Evolutionary conservation across 345 rosid species (phyloP).

Genomic region (Cardiospermum halicacabum): DNA sequence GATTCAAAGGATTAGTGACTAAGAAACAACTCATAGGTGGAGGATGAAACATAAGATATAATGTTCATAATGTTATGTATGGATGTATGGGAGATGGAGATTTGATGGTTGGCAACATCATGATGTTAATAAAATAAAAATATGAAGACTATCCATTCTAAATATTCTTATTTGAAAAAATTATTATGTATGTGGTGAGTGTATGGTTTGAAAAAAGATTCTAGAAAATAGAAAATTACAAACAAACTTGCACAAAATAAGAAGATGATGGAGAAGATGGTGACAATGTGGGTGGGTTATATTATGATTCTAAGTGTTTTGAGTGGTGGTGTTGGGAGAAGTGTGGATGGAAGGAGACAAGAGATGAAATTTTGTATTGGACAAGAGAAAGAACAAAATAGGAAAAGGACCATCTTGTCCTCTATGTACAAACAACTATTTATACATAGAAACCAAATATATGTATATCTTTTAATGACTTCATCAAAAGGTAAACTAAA

Average conservation of each 20-base stretch:
- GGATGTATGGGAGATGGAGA: no score
- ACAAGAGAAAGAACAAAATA: conserved; percentile 37
- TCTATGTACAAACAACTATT: conserved; percentile 27
- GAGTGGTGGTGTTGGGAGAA: conserved; percentile 28
- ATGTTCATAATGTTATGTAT: background rate
- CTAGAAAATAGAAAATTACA: background rate
- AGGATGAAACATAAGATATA: background rate
- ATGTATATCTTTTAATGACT: conserved; percentile 20
- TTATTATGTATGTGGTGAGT: no score
- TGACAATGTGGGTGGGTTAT: conserved; percentile 14
- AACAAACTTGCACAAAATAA: background rate
- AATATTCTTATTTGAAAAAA: no score
- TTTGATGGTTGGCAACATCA: no score
- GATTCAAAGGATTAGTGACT: background rate
- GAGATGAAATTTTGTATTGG: conserved; percentile 28
- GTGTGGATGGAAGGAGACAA: conserved; percentile 35
- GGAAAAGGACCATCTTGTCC: conserved; percentile 54
- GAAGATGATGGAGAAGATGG: conserved; percentile 17
- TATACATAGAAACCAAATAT: conserved; percentile 14
- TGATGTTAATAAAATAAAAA: no score
- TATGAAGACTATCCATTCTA: no score
- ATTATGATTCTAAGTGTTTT: conserved; percentile 8
- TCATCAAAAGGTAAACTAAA: no score
- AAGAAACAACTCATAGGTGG: background rate
- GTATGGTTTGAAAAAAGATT: background rate